Percentiles rank a stretch among this genome's conserved stretches.
These are phyloP conservation scores for Heritiera fomes DNA, from an alignment of 345 rosid species.

Conservation along the genomic window DNA sequence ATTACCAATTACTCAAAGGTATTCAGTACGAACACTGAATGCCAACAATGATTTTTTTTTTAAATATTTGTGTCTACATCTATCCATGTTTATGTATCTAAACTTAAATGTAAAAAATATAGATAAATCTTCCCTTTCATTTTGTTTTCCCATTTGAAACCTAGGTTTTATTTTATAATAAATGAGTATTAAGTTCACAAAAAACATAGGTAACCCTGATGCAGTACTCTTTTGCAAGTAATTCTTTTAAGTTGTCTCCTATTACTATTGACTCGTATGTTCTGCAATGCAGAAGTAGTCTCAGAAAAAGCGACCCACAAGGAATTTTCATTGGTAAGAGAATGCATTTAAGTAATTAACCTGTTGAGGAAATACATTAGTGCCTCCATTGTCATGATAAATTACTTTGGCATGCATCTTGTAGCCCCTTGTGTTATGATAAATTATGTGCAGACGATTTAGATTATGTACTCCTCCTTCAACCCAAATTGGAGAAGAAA, in stretches of 20 bases:
- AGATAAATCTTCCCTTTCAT: background rate
- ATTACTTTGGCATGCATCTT: background rate
- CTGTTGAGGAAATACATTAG: background rate
- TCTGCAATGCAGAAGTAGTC: constrained; percentile 46
- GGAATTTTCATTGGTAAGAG: constrained; percentile 64
- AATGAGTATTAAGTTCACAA: background rate
- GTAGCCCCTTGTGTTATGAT: background rate
- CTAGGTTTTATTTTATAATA: background rate
- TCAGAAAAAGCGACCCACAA: constrained; percentile 41
- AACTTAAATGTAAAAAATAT: background rate
- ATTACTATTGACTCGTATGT: constrained; percentile 3
- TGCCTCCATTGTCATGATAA: background rate
- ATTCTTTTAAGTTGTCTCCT: background rate
- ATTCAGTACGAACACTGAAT: background rate
- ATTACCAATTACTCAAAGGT: background rate
- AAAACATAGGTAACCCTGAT: background rate
- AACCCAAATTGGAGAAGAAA: background rate
- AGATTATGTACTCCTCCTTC: background rate
- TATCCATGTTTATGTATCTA: background rate
- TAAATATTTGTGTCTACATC: background rate
- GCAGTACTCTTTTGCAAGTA: background rate
- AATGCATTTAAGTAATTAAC: constrained; percentile 2
- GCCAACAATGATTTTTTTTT: background rate
- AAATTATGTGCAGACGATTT: background rate
- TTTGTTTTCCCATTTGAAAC: background rate